Evolutionary conservation across 225 moss, liverwort and hornwort genomes (phyloP).

Genomic region (Pseudisothecium myosuroides): DNA sequence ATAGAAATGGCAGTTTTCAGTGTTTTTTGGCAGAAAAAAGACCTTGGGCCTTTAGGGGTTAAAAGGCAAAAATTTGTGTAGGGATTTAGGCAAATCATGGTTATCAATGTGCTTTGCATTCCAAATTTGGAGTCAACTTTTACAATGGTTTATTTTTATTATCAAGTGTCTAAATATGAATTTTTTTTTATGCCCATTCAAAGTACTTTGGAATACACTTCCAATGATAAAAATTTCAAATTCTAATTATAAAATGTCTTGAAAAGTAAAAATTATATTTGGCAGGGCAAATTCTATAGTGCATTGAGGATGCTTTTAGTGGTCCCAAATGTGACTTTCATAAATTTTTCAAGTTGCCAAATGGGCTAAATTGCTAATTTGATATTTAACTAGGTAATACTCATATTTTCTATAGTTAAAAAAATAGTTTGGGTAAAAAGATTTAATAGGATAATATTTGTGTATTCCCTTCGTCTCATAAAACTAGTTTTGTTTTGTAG

Average conservation of each 20-base stretch:
- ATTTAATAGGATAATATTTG: neutral
- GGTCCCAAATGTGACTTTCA: neutral
- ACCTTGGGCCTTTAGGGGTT: no score
- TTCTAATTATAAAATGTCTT: neutral
- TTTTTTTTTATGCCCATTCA: neutral
- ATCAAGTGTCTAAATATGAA: neutral
- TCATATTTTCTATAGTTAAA: neutral
- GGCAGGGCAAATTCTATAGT: rapidly evolving
- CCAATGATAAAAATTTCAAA: neutral
- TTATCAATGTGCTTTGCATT: neutral
- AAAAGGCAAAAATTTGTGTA: no score
- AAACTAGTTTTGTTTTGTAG: neutral
- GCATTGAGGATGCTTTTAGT: rapidly evolving
- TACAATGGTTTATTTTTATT: rapidly evolving
- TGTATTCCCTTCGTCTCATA: neutral
- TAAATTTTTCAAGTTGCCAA: neutral
- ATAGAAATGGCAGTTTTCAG: no score
- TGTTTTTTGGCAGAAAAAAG: no score
- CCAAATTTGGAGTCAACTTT: neutral
- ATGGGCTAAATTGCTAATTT: neutral
- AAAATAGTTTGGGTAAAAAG: neutral
- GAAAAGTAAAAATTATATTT: neutral
- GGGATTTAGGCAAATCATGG: rapidly evolving
- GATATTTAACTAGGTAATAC: neutral
- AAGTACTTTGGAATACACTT: neutral